Base-by-base conservation (phyloP, 768 basidiomycete genomes). In the Roridomyces roridus region DNA sequence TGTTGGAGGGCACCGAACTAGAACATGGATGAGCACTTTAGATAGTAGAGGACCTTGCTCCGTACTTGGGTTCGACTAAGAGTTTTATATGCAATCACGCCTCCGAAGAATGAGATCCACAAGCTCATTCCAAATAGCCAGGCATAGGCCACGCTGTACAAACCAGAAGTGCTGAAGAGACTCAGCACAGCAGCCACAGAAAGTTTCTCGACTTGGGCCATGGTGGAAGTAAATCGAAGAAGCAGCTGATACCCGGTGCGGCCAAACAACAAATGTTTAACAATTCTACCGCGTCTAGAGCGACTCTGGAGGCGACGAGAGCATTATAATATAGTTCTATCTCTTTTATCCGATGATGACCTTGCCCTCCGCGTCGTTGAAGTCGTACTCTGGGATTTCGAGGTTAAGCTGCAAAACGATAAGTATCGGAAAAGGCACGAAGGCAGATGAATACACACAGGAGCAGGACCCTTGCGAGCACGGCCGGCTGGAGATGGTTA, bases 381-480 rank as follows among this genome's bases (percentile, higher is more conserved):
- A 88, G 64, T 89, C 87, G 72, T 97, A 88, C 50, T 81, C 81
- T 58, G 96, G 96, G 55, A 99, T 83, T 74, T 98, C 96, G 61
- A 98, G 84, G 78, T 99, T 99, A 66, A 96, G 85, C 89, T 93
- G 57, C 28, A 56, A 42, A 49, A 29, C 51, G 43, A 44, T 49
- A 46, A 67, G 40, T 18, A 40, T 36, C 37, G 10, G 28, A 7
- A 2, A 18, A n/a, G 14, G 20, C 15, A 41, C 26, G 23, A 35
- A 24, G 8, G 23, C 6, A 51, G 3, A 34, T 34, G 7, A 36
- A 28, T 28, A 77, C 89, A 80, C 74, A 92, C 90, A 63, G 96
- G 96, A 72, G 96, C 96, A 68, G 96, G 96, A 41, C 96, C 96
- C 73, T 95, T 93, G 72, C 96, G 91, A 67, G 89, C 87, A 73